phyloP scores from a whole-genome alignment of 108 stramenopile genomes.

The Epipyxis sp. region DNA sequence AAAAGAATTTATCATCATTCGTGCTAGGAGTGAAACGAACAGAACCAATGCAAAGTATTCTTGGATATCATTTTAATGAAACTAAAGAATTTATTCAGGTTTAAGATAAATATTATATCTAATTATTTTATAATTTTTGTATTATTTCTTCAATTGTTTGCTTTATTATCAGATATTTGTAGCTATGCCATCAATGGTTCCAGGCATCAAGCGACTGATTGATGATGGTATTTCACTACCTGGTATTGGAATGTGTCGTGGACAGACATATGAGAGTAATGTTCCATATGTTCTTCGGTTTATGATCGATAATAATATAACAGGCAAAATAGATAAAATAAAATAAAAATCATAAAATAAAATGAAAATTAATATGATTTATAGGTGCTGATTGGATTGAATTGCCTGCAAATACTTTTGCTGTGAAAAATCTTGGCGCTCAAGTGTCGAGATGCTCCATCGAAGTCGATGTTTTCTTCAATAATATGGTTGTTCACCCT shows the following conservation, averaged over 20 bases:
- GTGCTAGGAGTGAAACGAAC: constrained; percentile 67
- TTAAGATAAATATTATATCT: no score
- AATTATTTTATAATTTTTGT: no score
- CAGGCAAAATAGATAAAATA: no score
- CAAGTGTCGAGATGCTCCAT: constrained; percentile 78
- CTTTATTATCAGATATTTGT: no score
- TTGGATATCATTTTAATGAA: constrained; percentile 79
- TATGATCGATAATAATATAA: constrained; percentile 92
- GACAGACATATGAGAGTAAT: constrained; percentile 88
- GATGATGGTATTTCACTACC: constrained; percentile 80
- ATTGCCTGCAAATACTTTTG: constrained; percentile 75
- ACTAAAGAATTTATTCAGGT: constrained; percentile 73
- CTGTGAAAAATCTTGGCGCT: constrained; percentile 50
- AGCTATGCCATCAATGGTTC: constrained; percentile 83
- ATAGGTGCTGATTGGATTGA: constrained; percentile 89
- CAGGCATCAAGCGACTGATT: constrained; percentile 80
- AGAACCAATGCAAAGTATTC: constrained; percentile 64
- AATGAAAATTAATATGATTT: no score
- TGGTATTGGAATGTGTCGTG: constrained; percentile 56
- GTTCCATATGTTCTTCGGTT: constrained; percentile 95
- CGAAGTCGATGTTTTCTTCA: constrained; percentile 88
- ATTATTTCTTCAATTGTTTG: no score
- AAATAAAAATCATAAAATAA: no score
- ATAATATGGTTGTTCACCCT: constrained; percentile 76
- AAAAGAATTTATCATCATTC: constrained; percentile 21